phyloP scores from a whole-genome alignment of 192 early-diverging fungal species.

The Coemansia sp. region DNA sequence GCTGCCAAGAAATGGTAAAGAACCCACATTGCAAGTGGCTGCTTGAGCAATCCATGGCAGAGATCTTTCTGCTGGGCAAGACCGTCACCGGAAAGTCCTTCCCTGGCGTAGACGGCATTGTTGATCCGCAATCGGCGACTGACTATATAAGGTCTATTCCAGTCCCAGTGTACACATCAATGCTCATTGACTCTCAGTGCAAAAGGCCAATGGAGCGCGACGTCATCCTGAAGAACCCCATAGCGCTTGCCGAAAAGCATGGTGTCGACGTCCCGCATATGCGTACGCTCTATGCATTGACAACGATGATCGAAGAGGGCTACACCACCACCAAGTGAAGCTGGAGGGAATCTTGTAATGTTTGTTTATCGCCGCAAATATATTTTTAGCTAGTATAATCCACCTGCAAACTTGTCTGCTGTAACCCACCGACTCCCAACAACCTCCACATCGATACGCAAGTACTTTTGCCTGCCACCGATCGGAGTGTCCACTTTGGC shows the following conservation, averaged over 20 bases:
- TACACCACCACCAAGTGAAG: slow-evolving; percentile 20
- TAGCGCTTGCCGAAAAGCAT: slow-evolving; percentile 35
- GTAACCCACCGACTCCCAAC: slow-evolving; percentile 58
- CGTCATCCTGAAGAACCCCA: slow-evolving; percentile 50
- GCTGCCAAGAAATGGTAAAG: slow-evolving; percentile 44
- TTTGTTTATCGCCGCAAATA: not conserved
- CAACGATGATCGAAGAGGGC: slow-evolving; percentile 41
- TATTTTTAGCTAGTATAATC: slow-evolving; percentile 18
- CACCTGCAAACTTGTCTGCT: slow-evolving; percentile 49
- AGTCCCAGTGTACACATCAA: slow-evolving; percentile 49
- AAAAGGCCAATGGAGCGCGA: slow-evolving; percentile 53
- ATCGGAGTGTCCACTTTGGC: slow-evolving; percentile 11
- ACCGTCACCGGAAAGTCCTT: slow-evolving; percentile 38
- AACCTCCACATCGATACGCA: slow-evolving; percentile 74
- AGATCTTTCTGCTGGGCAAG: slow-evolving; percentile 45
- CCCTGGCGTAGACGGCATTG: slow-evolving; percentile 46
- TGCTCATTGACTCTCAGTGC: slow-evolving; percentile 51
- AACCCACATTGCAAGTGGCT: slow-evolving; percentile 27
- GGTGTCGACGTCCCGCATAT: slow-evolving; percentile 45
- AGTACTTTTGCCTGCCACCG: slow-evolving; percentile 49
- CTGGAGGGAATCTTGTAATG: too few species aligned
- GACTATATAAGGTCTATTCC: slow-evolving; percentile 42
- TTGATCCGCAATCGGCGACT: slow-evolving; percentile 38
- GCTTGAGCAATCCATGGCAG: slow-evolving; percentile 40
- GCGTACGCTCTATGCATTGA: slow-evolving; percentile 44